A percentile compares a stretch with the other conserved stretches of the same genome.
These are phyloP conservation scores for Neonothopanus nambi DNA, from an alignment of 1,284 basidiomycete species.

Conservation along the genomic window DNA sequence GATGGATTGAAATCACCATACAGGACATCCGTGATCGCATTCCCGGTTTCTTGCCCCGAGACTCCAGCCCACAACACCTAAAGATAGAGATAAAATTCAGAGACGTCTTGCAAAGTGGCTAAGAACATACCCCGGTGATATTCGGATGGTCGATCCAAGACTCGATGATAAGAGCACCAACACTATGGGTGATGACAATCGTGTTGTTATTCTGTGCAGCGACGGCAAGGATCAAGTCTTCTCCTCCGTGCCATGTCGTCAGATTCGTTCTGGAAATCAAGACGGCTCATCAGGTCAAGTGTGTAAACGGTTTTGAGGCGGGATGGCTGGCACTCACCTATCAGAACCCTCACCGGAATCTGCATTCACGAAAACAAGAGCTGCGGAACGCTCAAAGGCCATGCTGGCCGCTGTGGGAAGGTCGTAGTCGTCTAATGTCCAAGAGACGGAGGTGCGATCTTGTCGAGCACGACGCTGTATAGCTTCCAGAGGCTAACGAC, in stretches of 20 bases:
- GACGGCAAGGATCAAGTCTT: conserved; percentile 30
- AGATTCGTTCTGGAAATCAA: conserved; percentile 48
- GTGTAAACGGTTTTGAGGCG: too few species aligned
- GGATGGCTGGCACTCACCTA: too few species aligned
- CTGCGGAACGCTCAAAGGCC: conserved; percentile 30
- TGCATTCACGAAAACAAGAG: conserved; percentile 40
- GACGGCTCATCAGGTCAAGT: too few species aligned
- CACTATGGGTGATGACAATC: conserved; percentile 55
- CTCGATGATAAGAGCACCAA: conserved; percentile 50
- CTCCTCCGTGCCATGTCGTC: conserved; percentile 53
- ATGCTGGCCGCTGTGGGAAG: conserved; percentile 26
- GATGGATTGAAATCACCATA: conserved; percentile 54
- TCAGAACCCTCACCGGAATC: conserved; percentile 37
- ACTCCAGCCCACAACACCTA: conserved; percentile 48
- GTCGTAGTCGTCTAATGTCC: conserved; percentile 37
- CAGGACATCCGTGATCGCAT: conserved; percentile 52
- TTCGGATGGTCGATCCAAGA: conserved; percentile 51
- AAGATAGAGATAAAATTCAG: conserved; percentile 1
- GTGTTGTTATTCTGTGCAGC: conserved; percentile 45
- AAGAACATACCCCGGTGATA: conserved; percentile 40
- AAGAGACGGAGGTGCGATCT: conserved; percentile 36
- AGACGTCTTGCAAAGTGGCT: neutral
- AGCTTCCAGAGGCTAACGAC: conserved; percentile 38
- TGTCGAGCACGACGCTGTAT: conserved; percentile 32
- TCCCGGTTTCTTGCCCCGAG: conserved; percentile 65